Evolutionary conservation across 2,329 filamentous ascomycete genomes (phyloP).

Genomic region (Sporothrix protearum): DNA sequence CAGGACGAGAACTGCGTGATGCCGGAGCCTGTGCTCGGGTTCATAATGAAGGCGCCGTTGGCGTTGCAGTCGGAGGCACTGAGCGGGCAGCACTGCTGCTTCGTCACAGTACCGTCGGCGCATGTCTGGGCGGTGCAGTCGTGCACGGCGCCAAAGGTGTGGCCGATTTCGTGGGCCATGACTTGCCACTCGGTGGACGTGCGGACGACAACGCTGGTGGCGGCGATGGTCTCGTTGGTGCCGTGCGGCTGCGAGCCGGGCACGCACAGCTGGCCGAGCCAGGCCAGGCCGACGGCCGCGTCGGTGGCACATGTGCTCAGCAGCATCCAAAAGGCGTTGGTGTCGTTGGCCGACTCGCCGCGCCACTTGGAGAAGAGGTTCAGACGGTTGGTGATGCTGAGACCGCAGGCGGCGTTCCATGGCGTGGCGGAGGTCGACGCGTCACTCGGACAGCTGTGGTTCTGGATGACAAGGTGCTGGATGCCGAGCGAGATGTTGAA

Average conservation of each 20-base stretch:
- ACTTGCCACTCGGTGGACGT: slow-evolving; percentile 90
- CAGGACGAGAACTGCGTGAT: slow-evolving; percentile 83
- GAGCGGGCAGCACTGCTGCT: slow-evolving; percentile 73
- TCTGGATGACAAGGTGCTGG: slow-evolving; percentile 76
- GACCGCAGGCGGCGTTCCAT: slow-evolving; percentile 79
- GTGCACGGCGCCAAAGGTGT: slow-evolving; percentile 94
- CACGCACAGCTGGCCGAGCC: slow-evolving; percentile 83
- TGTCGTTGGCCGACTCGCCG: slow-evolving; percentile 64
- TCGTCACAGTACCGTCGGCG: slow-evolving; percentile 50
- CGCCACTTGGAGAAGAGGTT: slow-evolving; percentile 89
- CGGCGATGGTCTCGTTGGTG: slow-evolving; percentile 68
- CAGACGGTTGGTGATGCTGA: slow-evolving; percentile 70
- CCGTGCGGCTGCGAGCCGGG: slow-evolving; percentile 53
- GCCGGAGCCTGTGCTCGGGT: slow-evolving; percentile 72
- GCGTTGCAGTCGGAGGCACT: slow-evolving; percentile 67
- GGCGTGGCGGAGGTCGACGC: slow-evolving; percentile 61
- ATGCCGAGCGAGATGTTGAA: slow-evolving; percentile 96
- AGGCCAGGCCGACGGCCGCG: slow-evolving; percentile 84
- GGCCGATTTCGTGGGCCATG: slow-evolving; percentile 88
- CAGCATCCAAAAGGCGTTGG: slow-evolving; percentile 90
- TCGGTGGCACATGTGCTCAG: slow-evolving; percentile 78
- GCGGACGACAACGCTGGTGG: slow-evolving; percentile 83
- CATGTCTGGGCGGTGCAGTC: slow-evolving; percentile 77
- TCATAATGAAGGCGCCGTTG: slow-evolving; percentile 84
- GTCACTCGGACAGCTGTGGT: slow-evolving; percentile 66